A percentile compares a stretch with the other conserved stretches of the same genome.
These are phyloP conservation scores for Penicillium concentricum DNA, from an alignment of 2,329 filamentous ascomycete genomes.

Conservation along the genomic window DNA sequence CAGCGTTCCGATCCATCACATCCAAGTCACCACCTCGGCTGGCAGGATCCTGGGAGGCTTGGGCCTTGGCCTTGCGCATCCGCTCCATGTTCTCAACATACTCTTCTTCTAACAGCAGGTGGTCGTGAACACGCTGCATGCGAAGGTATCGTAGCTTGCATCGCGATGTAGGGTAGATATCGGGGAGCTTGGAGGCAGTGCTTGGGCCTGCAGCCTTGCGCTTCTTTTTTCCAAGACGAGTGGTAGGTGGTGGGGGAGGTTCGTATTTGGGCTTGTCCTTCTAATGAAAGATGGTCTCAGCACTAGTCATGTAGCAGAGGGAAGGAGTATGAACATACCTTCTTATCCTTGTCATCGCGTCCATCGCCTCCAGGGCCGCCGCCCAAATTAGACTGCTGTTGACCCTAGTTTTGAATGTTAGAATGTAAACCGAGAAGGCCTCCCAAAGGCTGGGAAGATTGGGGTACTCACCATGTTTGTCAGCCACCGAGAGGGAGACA, in stretches of 20 bases:
- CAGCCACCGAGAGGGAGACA: constrained; percentile 21
- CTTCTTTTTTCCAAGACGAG: constrained; percentile 97
- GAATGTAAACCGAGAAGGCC: constrained; percentile 9
- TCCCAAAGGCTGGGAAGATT: constrained; percentile 7
- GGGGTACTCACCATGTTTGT: constrained; percentile 37
- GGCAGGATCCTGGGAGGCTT: constrained; percentile 55
- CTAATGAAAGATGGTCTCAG: constrained; percentile 49
- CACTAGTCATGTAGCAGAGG: not conserved
- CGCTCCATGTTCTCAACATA: constrained; percentile 99
- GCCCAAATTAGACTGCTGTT: constrained; percentile 77
- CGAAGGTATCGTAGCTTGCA: constrained; percentile 96
- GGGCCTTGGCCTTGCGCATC: constrained; percentile 84
- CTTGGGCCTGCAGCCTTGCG: constrained; percentile 91
- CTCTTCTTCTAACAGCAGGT: constrained; percentile 93
- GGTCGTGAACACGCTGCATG: constrained; percentile 98
- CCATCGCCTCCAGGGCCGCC: constrained; percentile 69
- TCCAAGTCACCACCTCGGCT: constrained; percentile 67
- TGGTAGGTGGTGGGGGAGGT: constrained; percentile 93
- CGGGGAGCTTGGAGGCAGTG: constrained; percentile 90
- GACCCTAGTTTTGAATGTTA: constrained; percentile 41
- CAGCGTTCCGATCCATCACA: constrained; percentile 81
- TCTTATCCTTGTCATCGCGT: constrained; percentile 88
- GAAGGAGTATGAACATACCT: constrained; percentile 54
- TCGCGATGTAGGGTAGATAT: constrained; percentile 90
- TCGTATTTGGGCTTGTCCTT: constrained; percentile 99